Base-by-base conservation (phyloP, 352 stramenopile genomes). In the Phytophthora citrophthora region DNA sequence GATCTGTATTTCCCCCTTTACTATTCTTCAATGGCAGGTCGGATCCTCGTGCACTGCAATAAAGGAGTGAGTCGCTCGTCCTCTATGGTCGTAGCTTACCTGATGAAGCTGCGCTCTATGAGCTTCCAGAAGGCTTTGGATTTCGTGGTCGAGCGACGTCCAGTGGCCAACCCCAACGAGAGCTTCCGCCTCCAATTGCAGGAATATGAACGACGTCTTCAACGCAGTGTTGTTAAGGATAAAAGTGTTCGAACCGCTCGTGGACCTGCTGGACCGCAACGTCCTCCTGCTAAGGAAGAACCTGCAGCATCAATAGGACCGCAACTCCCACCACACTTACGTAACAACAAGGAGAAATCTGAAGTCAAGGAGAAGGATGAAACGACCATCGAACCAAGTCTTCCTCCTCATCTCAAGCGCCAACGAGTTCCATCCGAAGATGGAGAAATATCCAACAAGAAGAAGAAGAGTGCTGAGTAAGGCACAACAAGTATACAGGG, bases 1-100 rank as follows among this genome's bases (percentile, higher is more conserved):
- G 46, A 50, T 68, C 38, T 66, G 32, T 54, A 58, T 70, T 43
- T 54, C 39, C 18, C n/a, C 46, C 34, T 24, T 20, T 9, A 54
- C 61, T 12, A 44, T 58, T 16, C 53, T 39, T 45, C 23, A 48
- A 50, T 24, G 58, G 36, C 38, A 95, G 85, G 87, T 41, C 79
- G 84, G 34, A 90, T 98, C 36, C 78, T 98, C 29, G 90, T 98
- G 52, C 92, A 98, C 66, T 98, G 92, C 71, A 94, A 93, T 71
- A 95, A 96, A 71, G 92, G 92, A 52, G 84, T 97, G 52, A 97
- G 88, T 64, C 83, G 92, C 48, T 97, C 90, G 26, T 81, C 86
- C 50, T 95, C 90, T 24, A 86, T 98, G 63, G 88, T 97, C 29
- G 64, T 95, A 40, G 92, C 84, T 12, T 98, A 98, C 79, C 70